Percentiles rank a stretch among this genome's conserved stretches.
Conservation (phyloP, 1,284 basidiomycete genomes). For the Rhodotorula sp. region DNA sequence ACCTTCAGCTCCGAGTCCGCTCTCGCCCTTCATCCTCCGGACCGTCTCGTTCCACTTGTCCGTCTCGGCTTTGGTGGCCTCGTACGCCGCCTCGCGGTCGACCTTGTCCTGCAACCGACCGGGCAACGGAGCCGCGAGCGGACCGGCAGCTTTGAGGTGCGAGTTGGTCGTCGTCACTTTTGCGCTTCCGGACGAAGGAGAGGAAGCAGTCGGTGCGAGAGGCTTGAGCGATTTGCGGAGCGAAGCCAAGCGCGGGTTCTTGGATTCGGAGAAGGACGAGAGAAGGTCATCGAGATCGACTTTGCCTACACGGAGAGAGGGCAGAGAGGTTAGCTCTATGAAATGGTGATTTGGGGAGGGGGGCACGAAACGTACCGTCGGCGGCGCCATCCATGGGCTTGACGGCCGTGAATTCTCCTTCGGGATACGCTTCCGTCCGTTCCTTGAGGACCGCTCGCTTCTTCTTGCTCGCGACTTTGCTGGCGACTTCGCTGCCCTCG, state of each 20-base stretch:
- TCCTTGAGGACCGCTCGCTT: conserved; percentile 69
- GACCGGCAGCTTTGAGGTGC: conserved; percentile 55
- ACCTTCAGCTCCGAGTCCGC: conserved; percentile 36
- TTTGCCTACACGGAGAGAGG: conserved; percentile 54
- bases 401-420: conserved; percentile 56
- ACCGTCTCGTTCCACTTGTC: conserved; percentile 92
- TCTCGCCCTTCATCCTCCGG: conserved; percentile 66
- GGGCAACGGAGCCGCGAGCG: conserved; percentile 81
- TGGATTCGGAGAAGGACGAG: conserved; percentile 57
- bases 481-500: conserved; percentile 17
- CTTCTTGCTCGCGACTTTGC: conserved; percentile 41
- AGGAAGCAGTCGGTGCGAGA: conserved; percentile 51
- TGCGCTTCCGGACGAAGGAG: conserved; percentile 11
- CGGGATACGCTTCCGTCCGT: conserved; percentile 68
- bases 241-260: conserved; percentile 43
- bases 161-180: conserved; percentile 46
- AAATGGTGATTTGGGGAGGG: neutral
- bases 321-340: neutral
- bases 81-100: conserved; percentile 91
- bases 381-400: conserved; percentile 46
- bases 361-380: conserved; percentile 46
- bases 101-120: conserved; percentile 82
- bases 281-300: conserved; percentile 73
- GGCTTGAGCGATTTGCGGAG: conserved; percentile 59
- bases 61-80: conserved; percentile 86